These are phyloP conservation scores for Microcyclosporella mali DNA, from an alignment of 2,329 filamentous ascomycete species.

Conservation along the genomic window DNA sequence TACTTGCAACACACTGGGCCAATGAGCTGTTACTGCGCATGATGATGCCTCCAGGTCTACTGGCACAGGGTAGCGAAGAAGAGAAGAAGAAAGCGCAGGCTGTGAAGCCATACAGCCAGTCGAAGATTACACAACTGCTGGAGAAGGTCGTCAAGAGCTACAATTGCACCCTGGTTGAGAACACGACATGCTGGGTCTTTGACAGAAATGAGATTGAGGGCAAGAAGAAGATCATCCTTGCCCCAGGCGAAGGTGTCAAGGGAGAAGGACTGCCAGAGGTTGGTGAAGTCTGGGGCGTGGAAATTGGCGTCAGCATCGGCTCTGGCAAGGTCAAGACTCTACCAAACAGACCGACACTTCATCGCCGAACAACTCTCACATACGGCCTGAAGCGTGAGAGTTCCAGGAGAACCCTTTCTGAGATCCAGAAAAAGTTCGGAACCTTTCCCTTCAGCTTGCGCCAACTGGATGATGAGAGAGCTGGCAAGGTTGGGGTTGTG, in stretches of 20 bases:
- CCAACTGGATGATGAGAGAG: conserved; percentile 92
- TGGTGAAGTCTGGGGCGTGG: conserved; percentile 95
- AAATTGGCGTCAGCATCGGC: conserved; percentile 86
- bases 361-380: conserved; percentile 85
- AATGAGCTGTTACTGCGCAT: conserved; percentile 90
- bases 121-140: conserved; percentile 77
- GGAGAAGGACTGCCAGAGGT: conserved; percentile 84
- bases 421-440: conserved; percentile 95
- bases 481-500: conserved; percentile 90
- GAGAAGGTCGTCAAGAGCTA: conserved; percentile 90
- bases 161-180: conserved; percentile 89
- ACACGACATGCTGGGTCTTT: conserved; percentile 96
- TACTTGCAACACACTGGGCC: conserved; percentile 87
- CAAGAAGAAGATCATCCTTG: conserved; percentile 94
- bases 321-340: conserved; percentile 92
- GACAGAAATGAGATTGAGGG: conserved; percentile 96
- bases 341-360: conserved; percentile 80
- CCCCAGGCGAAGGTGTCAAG: conserved; percentile 78
- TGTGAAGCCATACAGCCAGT: conserved; percentile 75
- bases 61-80: conserved; percentile 79
- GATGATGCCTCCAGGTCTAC: conserved; percentile 82
- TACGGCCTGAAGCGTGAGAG: conserved; percentile 92
- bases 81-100: conserved; percentile 84
- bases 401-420: conserved; percentile 84
- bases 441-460: conserved; percentile 96